Evolutionary conservation across 441 rosid genomes (phyloP).

Genomic region (Gossypium lobatum): DNA sequence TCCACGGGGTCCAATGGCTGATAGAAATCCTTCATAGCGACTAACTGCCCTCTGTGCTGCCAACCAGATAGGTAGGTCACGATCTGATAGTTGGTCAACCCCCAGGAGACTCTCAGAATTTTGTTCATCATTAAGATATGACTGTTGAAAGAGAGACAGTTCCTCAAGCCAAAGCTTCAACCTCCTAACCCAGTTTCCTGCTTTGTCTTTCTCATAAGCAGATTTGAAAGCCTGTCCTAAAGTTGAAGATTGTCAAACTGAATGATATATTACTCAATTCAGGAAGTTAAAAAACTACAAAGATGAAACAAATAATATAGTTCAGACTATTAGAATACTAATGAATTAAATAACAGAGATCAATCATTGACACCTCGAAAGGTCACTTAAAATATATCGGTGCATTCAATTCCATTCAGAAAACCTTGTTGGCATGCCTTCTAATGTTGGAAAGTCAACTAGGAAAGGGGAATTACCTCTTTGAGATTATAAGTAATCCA

Average conservation of each 20-base stretch:
- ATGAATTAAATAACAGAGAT: not conserved
- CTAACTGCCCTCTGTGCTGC: conserved; percentile 94
- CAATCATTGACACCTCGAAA: not conserved
- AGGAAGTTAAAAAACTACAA: not conserved
- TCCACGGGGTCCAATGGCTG: conserved; percentile 88
- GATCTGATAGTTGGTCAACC: conserved; percentile 46
- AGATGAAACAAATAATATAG: conserved; percentile 1
- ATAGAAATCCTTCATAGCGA: conserved; percentile 79
- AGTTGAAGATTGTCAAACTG: conserved; percentile 16
- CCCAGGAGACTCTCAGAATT: conserved; percentile 35
- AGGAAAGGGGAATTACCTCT: conserved; percentile 46
- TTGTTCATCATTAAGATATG: conserved; percentile 41
- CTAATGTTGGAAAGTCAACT: not conserved
- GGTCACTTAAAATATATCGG: not conserved
- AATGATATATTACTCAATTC: not conserved
- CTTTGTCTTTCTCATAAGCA: conserved; percentile 45
- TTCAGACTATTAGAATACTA: not conserved
- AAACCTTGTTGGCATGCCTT: not conserved
- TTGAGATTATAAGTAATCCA: conserved; percentile 34
- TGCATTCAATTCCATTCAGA: not conserved
- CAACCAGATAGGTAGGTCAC: conserved; percentile 75
- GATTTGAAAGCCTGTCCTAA: conserved; percentile 45
- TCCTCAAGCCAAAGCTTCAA: conserved; percentile 63
- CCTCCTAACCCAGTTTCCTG: conserved; percentile 44
- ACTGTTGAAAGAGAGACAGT: conserved; percentile 46